A percentile compares a stretch with the other conserved stretches of the same genome.
These are phyloP conservation scores for Nematodospora valgi DNA, from an alignment of 805 yeast genomes.

Conservation along the genomic window DNA sequence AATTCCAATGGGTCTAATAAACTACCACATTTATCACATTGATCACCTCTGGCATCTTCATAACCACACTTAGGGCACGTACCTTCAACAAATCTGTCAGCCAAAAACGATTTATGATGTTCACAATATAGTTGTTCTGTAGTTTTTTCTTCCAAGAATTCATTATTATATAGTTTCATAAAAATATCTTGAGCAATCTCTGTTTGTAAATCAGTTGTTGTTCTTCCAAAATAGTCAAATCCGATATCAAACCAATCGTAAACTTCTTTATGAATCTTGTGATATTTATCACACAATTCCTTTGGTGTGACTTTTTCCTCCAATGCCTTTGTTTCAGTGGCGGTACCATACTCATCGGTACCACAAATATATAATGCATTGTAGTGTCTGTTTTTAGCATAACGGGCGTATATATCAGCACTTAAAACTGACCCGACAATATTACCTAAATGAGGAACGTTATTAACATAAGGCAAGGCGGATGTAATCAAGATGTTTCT, in stretches of 20 bases:
- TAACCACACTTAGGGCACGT: slow-evolving; percentile 93
- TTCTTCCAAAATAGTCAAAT: slow-evolving; percentile 94
- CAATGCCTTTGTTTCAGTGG: slow-evolving; percentile 96
- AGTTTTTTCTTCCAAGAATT: slow-evolving; percentile 78
- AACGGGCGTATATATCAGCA: slow-evolving; percentile 92
- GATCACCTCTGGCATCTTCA: slow-evolving; percentile 99
- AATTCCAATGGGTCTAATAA: slow-evolving; percentile 90
- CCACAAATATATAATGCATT: slow-evolving; percentile 90
- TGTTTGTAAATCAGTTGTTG: slow-evolving; percentile 89
- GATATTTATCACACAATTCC: slow-evolving; percentile 88
- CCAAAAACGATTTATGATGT: slow-evolving; percentile 83
- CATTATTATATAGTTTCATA: slow-evolving; percentile 68
- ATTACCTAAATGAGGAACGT: slow-evolving; percentile 98
- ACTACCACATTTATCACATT: slow-evolving; percentile 94
- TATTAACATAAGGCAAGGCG: slow-evolving; percentile 96
- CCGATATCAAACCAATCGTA: slow-evolving; percentile 97
- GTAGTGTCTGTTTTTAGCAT: slow-evolving; percentile 82
- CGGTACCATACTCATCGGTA: slow-evolving; percentile 99
- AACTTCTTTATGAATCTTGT: slow-evolving; percentile 79
- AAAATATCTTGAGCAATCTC: slow-evolving; percentile 95
- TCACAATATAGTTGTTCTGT: slow-evolving; percentile 91
- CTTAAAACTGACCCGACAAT: slow-evolving; percentile 91
- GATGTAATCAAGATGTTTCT: slow-evolving; percentile 88
- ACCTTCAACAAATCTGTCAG: slow-evolving; percentile 97
- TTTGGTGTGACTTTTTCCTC: slow-evolving; percentile 89